Evolutionary conservation across 1,139 yeast species (phyloP).

Genomic region (Lodderomyces orthopsilosis): DNA sequence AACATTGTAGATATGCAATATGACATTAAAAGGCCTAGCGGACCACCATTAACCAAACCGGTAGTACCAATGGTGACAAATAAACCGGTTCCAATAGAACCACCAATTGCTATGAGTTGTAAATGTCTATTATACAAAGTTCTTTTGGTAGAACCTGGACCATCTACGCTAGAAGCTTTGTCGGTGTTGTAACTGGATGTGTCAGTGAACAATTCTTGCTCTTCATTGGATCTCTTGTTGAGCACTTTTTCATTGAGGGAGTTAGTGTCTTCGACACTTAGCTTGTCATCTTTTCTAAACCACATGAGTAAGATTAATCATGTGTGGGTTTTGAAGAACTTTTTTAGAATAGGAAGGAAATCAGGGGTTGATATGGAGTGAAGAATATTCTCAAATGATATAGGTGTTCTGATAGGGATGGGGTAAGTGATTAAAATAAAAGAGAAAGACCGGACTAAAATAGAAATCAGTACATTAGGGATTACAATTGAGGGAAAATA

Average conservation of each 20-base stretch:
- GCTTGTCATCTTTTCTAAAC: neutral
- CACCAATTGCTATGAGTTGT: conserved; percentile 65
- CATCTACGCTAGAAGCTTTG: neutral
- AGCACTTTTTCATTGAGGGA: neutral
- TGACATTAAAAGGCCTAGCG: conserved; percentile 43
- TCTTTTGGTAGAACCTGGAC: conserved; percentile 5
- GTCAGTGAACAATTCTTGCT: neutral
- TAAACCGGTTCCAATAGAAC: conserved; percentile 50
- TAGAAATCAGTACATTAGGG: neutral
- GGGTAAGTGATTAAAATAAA: neutral
- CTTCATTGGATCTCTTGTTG: neutral
- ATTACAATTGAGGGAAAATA: neutral
- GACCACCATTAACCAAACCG: conserved; percentile 46
- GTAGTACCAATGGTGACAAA: conserved; percentile 45
- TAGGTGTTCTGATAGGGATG: neutral
- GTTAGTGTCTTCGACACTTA: neutral
- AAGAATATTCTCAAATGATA: neutral
- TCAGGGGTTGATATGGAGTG: neutral
- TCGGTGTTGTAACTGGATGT: neutral
- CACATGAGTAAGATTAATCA: neutral
- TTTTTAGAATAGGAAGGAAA: neutral
- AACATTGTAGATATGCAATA: conserved; percentile 48
- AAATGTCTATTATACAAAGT: conserved; percentile 48
- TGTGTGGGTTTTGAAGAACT: neutral
- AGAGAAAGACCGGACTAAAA: neutral